Conservation (phyloP, 169 alveolate species). For the Besnoitia besnoiti region DNA sequence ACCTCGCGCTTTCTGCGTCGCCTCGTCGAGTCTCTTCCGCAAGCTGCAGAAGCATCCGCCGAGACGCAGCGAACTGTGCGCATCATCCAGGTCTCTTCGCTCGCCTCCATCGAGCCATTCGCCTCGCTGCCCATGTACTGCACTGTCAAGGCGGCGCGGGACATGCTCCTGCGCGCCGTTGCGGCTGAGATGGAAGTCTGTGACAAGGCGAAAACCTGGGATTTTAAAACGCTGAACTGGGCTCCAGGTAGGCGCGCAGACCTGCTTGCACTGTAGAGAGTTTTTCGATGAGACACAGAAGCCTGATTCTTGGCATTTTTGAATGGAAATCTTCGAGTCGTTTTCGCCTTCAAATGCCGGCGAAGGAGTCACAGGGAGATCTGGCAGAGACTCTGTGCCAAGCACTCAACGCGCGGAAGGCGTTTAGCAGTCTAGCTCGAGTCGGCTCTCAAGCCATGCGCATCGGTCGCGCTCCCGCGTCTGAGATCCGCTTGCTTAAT, state of each 20-base stretch:
- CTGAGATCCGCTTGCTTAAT: no score
- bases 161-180: conserved; percentile 15
- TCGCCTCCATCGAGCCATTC: background rate
- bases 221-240: conserved; percentile 9
- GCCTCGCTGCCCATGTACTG: conserved; percentile 18
- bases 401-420: no score
- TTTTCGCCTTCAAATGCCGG: no score
- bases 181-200: background rate
- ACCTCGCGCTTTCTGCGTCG: background rate
- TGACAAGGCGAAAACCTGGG: background rate
- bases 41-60: background rate
- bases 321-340: no score
- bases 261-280: no score
- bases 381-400: no score
- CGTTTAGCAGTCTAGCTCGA: no score
- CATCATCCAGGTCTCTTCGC: conserved; percentile 28
- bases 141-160: conserved; percentile 30
- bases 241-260: conserved; percentile 20
- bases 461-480: no score
- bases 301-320: no score
- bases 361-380: no score
- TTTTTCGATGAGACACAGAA: no score
- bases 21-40: background rate
- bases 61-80: background rate
- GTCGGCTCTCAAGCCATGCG: no score